Base-by-base conservation (phyloP, 306 rosid genomes). In the Heteromeles arbutifolia region DNA sequence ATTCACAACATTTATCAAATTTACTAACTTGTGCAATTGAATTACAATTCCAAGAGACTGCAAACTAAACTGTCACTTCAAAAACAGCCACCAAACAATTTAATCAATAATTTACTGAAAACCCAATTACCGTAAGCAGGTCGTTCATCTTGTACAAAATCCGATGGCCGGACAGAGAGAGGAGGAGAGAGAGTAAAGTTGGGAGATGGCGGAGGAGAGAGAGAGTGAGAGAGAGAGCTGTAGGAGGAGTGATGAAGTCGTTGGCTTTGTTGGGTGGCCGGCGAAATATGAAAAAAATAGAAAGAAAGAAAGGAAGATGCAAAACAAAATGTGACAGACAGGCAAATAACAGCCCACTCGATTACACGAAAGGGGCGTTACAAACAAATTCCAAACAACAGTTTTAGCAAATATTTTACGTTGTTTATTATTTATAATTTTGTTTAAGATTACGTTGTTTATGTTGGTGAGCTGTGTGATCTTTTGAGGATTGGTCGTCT, bases 71-170 rank as follows among this genome's bases (percentile, higher is more conserved):
- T 19, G 19, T 52, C 53, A 70, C 29, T 18, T 43, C 22, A 56
- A 34, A 28, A 48, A 41, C 24, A 74, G 31, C 17, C 14, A 24
- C 5, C 48, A 5, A 6, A 0, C 41, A 69, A 77, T 24, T 53
- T 65, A 72, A 25, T 25, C 11, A 8, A 21, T 4, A 56, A n/a
- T 48, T 15, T 15, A 48, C 52, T 39, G 14, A 29, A 75, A 76
- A 63, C 41, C 22, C 65, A 81, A 82, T 85, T 87, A 92, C 98
- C 90, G 96, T 68, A 56, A 95, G 97, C 57, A 92, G 89, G 80
- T 95, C 96, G 89, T 95, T 95, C 98, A 95, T 95, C 63, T 79
- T 79, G 92, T 82, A 56, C 59, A 76, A 76, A 78, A 58, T 41
- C 37, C 72, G 44, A 68, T 39, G 45, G 17, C 13, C 44, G 29